Evolutionary conservation across 306 rosid genomes (phyloP), one percentile per base, ranked within the genome.

Genomic region (Inga laurina): DNA sequence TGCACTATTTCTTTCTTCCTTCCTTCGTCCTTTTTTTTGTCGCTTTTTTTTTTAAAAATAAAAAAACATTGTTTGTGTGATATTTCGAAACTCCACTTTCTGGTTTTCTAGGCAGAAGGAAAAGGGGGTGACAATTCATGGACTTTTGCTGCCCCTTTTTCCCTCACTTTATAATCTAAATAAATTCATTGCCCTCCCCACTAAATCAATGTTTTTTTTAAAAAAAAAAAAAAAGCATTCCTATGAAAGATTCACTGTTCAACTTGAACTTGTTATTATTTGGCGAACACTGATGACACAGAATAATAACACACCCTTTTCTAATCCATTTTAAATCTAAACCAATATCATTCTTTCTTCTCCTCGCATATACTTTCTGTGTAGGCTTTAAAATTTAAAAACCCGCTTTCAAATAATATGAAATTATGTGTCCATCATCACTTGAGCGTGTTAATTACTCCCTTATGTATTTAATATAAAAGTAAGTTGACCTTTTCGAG

Each of bases 41-140:
- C 62, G 24, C 62, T n/a, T 57, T 57, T 57, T 57, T 54, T 3
- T 15, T n/a, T n/a, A n/a, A n/a, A 3, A 19, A 21, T 9, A n/a
- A 24, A 61, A 61, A 61, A 61, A 3, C 30, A 13, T 30, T 12
- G 9, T 27, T 13, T 24, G 30, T 21, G 52, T 41, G 16, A 24
- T 62, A 27, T 65, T 39, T 45, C 64, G 77, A 61, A 8, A 41
- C 4, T 76, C 32, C 52, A 43, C 34, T 45, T 79, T 72, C 76
- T 62, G 43, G 68, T 78, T 43, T 74, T 83, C 76, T 54, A 24
- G 73, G 59, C 67, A 35, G 75, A 70, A 45, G 52, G 43, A 15
- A n/a, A 74, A 74, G 10, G 30, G 41, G 18, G 70, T 4, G 70
- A 64, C 32, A 32, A 15, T 77, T 44, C 46, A 72, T 15, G 22